Percentiles rank a stretch among this genome's conserved stretches.
These are phyloP conservation scores for Ceratocystis papillata DNA, from an alignment of 2,329 filamentous ascomycete species.

Conservation along the genomic window DNA sequence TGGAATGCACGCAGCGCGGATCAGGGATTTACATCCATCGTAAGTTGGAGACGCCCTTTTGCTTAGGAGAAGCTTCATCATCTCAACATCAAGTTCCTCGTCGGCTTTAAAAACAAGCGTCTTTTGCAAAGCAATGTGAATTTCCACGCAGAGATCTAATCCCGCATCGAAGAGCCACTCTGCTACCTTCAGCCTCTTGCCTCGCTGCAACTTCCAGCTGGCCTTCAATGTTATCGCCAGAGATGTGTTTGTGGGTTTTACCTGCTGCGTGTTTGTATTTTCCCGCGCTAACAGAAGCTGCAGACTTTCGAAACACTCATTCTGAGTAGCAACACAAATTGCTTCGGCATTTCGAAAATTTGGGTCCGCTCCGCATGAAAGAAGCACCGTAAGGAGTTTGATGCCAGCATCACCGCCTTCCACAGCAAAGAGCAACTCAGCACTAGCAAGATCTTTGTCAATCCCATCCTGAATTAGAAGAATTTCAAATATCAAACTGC, in stretches of 20 bases:
- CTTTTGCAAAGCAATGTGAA: conserved; percentile 42
- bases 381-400: conserved; percentile 40
- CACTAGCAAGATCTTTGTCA: conserved; percentile 41
- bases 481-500: conserved; percentile 41
- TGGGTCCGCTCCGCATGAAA: conserved; percentile 44
- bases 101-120: conserved; percentile 38
- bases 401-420: conserved; percentile 42
- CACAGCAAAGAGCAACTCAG: conserved; percentile 43
- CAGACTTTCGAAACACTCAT: conserved; percentile 41
- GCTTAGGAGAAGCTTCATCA: conserved; percentile 18
- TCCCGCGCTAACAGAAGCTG: conserved; percentile 42
- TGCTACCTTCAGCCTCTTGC: conserved; percentile 40
- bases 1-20: conserved; percentile 10
- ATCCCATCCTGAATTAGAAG: conserved; percentile 41
- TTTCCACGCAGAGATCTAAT: conserved; percentile 38
- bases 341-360: conserved; percentile 47
- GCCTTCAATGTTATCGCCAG: conserved; percentile 44
- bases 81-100: conserved; percentile 11
- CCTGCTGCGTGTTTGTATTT: conserved; percentile 35
- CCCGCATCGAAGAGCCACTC: conserved; percentile 44
- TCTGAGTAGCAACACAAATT: conserved; percentile 44
- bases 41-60: conserved; percentile 18
- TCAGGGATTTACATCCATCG: conserved; percentile 12
- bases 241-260: conserved; percentile 39
- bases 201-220: conserved; percentile 41